These are phyloP conservation scores for Populus hybrid DNA, from an alignment of 441 rosid species.

Conservation along the genomic window DNA sequence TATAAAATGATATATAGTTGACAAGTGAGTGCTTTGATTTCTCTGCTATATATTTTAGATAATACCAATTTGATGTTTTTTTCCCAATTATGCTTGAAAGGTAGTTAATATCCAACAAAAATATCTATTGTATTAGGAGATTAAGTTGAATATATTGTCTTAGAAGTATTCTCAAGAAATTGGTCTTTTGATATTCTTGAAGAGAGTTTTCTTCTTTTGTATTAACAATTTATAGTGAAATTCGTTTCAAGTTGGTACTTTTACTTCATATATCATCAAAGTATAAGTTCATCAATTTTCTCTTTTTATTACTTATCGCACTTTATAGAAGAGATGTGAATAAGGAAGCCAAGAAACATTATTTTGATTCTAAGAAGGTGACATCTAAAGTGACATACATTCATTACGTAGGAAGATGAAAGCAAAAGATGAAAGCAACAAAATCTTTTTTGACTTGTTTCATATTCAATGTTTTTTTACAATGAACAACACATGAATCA, in stretches of 20 bases:
- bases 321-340: not conserved
- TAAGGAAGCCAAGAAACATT: too few relatives aligned
- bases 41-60: too few relatives aligned
- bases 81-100: slow-evolving; percentile 5
- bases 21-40: too few relatives aligned
- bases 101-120: not conserved
- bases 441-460: not conserved
- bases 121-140: not conserved
- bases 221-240: too few relatives aligned
- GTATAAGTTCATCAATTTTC: not conserved
- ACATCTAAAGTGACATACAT: slow-evolving; percentile 7
- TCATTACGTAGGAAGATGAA: not conserved
- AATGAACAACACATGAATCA: slow-evolving; percentile 3
- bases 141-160: not conserved
- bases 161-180: slow-evolving; percentile 7
- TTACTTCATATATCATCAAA: not conserved
- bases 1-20: too few relatives aligned
- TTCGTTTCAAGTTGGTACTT: too few relatives aligned
- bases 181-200: not conserved
- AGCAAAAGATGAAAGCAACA: not conserved
- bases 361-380: not conserved
- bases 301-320: not conserved
- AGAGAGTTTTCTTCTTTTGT: too few relatives aligned
- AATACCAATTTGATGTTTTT: not conserved
- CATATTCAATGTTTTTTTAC: not conserved